Conservation (phyloP, 495 filamentous ascomycete species). For the Neurospora hispaniola region DNA sequence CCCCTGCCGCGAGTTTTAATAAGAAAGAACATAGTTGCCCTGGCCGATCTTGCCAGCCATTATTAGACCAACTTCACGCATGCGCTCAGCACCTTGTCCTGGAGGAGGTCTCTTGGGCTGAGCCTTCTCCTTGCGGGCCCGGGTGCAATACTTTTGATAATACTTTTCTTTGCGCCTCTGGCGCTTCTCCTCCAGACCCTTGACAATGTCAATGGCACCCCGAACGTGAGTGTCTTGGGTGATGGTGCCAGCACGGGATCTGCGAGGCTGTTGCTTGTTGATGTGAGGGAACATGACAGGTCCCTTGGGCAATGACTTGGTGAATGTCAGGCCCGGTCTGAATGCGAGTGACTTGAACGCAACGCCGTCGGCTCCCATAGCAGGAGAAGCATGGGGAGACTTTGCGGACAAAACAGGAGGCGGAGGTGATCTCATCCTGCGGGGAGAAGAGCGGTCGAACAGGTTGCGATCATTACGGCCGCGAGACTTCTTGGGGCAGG, state of each 20-base stretch:
- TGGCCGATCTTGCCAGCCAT: constrained; percentile 70
- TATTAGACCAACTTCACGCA: constrained; percentile 85
- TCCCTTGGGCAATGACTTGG: constrained; percentile 68
- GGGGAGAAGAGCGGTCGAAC: constrained; percentile 56
- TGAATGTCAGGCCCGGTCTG: constrained; percentile 52
- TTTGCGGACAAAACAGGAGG: constrained; percentile 24
- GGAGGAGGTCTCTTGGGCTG: constrained; percentile 45
- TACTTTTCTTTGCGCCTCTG: constrained; percentile 85
- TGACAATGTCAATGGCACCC: constrained; percentile 92
- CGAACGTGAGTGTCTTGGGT: constrained; percentile 46
- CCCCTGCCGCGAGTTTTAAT: constrained; percentile 37
- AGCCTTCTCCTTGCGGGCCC: constrained; percentile 40
- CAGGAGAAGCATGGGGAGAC: constrained; percentile 39
- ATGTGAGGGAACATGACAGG: constrained; percentile 56
- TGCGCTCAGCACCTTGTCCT: constrained; percentile 83
- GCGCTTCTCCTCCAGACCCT: constrained; percentile 87
- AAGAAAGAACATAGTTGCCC: constrained; percentile 70
- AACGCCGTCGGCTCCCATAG: constrained; percentile 23
- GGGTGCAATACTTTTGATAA: constrained; percentile 60
- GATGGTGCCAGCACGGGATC: constrained; percentile 14
- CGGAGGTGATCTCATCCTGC: constrained; percentile 55
- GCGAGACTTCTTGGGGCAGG: constrained; percentile 38
- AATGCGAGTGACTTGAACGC: constrained; percentile 51
- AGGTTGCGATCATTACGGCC: constrained; percentile 48
- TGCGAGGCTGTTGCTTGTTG: constrained; percentile 17